phyloP scores from a whole-genome alignment of 2,329 filamentous ascomycete genomes.

The Leptodontidium sp. region DNA sequence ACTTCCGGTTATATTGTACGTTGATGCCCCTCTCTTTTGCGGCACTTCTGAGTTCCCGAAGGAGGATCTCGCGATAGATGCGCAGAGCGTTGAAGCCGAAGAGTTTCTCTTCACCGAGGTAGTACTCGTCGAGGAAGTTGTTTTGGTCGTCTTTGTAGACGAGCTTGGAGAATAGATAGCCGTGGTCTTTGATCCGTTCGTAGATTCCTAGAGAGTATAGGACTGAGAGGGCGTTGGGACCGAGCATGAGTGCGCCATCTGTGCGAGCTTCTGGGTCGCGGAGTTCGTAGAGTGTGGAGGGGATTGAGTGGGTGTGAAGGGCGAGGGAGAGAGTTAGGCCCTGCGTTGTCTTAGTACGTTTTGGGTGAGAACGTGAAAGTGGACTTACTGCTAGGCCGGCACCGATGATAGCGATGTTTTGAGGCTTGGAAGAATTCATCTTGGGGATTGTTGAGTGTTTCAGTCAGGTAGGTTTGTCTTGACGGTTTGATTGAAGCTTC shows the following conservation, averaged over 20 bases:
- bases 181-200: conserved; percentile 52
- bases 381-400: conserved; percentile 21
- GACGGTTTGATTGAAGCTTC: too few relatives aligned
- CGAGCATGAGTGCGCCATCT: conserved; percentile 65
- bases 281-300: conserved; percentile 60
- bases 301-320: conserved; percentile 59
- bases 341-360: conserved; percentile 2
- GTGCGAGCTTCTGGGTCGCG: conserved; percentile 54
- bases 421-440: conserved; percentile 2
- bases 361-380: background rate
- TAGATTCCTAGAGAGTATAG: conserved; percentile 61
- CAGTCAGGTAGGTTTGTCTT: too few relatives aligned
- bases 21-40: conserved; percentile 51
- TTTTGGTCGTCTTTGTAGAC: conserved; percentile 53
- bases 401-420: conserved; percentile 23
- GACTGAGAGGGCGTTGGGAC: conserved; percentile 64
- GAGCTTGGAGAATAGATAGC: conserved; percentile 59
- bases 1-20: conserved; percentile 58
- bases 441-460: background rate
- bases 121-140: conserved; percentile 51
- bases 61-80: conserved; percentile 61
- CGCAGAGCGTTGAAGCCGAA: conserved; percentile 63
- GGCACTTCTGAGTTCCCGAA: conserved; percentile 56
- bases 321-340: conserved; percentile 64
- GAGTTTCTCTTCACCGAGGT: conserved; percentile 56